Base-by-base conservation (phyloP, 1,284 basidiomycete species). In the Heterobasidion occidentale region DNA sequence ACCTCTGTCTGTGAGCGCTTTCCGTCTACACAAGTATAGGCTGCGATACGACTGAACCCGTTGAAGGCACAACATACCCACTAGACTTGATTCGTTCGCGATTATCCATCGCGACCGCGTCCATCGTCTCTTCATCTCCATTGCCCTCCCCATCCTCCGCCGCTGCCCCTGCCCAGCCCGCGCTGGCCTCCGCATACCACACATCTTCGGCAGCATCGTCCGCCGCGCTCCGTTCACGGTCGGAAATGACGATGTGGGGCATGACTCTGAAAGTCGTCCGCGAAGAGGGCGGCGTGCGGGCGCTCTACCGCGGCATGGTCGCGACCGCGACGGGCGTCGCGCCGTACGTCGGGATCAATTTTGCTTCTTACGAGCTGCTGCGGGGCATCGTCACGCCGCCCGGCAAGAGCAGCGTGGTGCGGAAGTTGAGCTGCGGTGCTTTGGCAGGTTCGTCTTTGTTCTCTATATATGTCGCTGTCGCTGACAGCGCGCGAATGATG, bases 311-410 rank as follows among this genome's bases (percentile, higher is more conserved):
- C 53, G 95, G 95, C 0, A 75, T 94, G 53, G 77, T 93, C 50
- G 86, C 95, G 5, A 98, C 95, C 0, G 90, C 92, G 2, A 78
- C 91, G 54, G 94, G 94, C 2, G 94, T 98, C 27, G 94, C 94
- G 17, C 94, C 94, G 1, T 97, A 96, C 67, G 93, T 94, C 8
- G 70, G 89, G 12, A 86, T 90, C 68, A 92, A 92, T 68, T 92
- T 92, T 68, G 86, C 89, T 5, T 74, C 89, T 20, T 92, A 92
- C 61, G 90, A 92, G 68, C 77, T 84, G 54, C 68, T 92, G 59
- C 75, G 90, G 51, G 82, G 84, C 0, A 63, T 85, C 45, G 75
- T 92, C 56, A 91, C 89, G 3, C 90, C 90, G 20, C 89, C 89
- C 7, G 90, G 86, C 51, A 85, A 88, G 73, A 82, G 64, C 61